Percentiles rank a stretch among this genome's conserved stretches.
Evolutionary conservation across 1,139 yeast species (phyloP).

Genomic region (Scheffersomyces titani): DNA sequence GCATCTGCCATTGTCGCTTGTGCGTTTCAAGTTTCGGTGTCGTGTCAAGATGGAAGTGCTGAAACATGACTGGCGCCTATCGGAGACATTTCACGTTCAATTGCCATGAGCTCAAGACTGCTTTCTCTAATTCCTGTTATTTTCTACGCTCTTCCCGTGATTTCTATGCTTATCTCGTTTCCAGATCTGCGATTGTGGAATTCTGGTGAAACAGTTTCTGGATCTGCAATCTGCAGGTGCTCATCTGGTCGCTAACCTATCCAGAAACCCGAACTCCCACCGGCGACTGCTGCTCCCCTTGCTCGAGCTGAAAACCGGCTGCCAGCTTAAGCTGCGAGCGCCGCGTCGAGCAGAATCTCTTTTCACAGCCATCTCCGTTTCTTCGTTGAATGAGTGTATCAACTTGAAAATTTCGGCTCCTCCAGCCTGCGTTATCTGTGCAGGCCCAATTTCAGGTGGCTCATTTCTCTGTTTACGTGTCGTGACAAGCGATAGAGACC

Average conservation of each 20-base stretch:
- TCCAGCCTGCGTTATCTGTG: neutral
- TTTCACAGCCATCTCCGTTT: neutral
- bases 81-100: neutral
- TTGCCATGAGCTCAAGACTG: neutral
- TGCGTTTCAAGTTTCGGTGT: neutral
- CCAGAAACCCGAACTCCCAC: neutral
- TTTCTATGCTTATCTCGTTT: neutral
- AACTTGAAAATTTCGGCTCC: neutral
- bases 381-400: neutral
- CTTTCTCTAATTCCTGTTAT: neutral
- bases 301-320: no score
- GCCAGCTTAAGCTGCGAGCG: neutral
- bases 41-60: neutral
- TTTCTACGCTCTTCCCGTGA: neutral
- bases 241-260: neutral
- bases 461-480: neutral
- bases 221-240: neutral
- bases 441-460: neutral
- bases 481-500: no score
- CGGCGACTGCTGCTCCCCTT: neutral
- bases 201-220: neutral
- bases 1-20: neutral
- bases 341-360: neutral
- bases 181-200: neutral
- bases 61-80: neutral